Evolutionary conservation across 805 yeast species (phyloP), one percentile per base, ranked within the genome.

Genomic region (Komagataella kurtzmanii): DNA sequence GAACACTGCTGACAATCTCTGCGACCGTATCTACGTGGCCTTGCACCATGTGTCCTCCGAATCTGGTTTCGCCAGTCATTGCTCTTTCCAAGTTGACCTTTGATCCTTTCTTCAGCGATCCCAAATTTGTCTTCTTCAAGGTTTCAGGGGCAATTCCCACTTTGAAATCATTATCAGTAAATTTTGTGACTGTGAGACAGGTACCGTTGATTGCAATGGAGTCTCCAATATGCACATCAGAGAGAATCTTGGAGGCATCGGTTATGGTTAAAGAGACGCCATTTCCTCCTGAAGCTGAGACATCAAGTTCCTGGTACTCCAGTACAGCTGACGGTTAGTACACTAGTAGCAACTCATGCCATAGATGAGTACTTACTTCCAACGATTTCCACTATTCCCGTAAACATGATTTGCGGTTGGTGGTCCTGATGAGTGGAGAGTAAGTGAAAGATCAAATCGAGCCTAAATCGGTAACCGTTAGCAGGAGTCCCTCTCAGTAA

Each of bases 31-130:
- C 99, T 24, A 93, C 88, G 69, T 93, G 99, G 5, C 99, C 99
- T 61, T 93, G 99, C 2, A 93, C 99, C 56, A 91, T 79, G 66
- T 93, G 99, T 0, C 99, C 99, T 21, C 99, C 99, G 60, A 90
- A 80, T 56, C 99, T 73, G 6, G 81, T 87, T 51, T 86, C 88
- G 12, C 71, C 73, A 2, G 81, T 72, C 36, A 93, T 88, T 0
- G 99, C 99, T 54, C 99, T 74, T 65, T 93, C 99, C 55, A 91
- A 71, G 63, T 93, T 91, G 18, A 93, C 96, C 53, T 73, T 74
- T 17, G 76, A 64, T 1, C 88, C 90, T 2, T 53, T 49, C 19
- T 58, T 62, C 64, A 91, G 74, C 7, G 66, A 66, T 1, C 89
- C 91, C 47, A 93, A 68, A 56, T 85, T 83, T 1, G 96, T 81